Conservation (phyloP, 495 filamentous ascomycete species). For the Penicillium turbatum region DNA sequence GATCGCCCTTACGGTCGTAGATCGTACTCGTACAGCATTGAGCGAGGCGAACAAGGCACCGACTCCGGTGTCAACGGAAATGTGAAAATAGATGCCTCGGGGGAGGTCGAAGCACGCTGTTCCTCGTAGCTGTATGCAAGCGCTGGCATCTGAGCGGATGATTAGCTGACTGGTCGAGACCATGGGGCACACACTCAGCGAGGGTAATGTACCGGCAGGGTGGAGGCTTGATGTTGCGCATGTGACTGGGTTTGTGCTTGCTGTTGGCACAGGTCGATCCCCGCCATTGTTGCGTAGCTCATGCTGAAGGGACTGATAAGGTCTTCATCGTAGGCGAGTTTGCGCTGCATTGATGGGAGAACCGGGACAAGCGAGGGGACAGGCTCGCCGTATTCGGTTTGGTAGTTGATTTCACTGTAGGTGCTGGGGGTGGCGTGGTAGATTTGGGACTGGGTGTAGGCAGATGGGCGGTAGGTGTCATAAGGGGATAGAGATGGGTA, state of each 20-base stretch:
- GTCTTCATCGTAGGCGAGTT: slow-evolving; percentile 56
- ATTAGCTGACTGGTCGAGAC: slow-evolving; percentile 21
- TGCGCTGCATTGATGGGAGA: slow-evolving; percentile 46
- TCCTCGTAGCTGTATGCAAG: slow-evolving; percentile 81
- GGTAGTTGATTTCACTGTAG: slow-evolving; percentile 54
- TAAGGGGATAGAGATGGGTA: slow-evolving; percentile 63
- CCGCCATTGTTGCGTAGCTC: slow-evolving; percentile 69
- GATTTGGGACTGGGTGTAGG: slow-evolving; percentile 57
- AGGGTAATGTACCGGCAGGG: slow-evolving; percentile 42
- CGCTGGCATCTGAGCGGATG: slow-evolving; percentile 66
- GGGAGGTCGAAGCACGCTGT: slow-evolving; percentile 52
- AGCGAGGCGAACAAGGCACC: slow-evolving; percentile 32
- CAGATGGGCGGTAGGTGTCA: slow-evolving; percentile 60
- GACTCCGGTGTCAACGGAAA: slow-evolving; percentile 41
- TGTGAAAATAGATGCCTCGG: slow-evolving; percentile 33
- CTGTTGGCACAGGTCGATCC: slow-evolving; percentile 62
- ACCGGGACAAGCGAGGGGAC: slow-evolving; percentile 61
- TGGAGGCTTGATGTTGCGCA: background rate
- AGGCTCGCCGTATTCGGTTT: slow-evolving; percentile 60
- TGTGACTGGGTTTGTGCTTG: slow-evolving; percentile 26
- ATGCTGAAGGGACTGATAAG: slow-evolving; percentile 69
- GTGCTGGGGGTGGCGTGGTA: slow-evolving; percentile 61
- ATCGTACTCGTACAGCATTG: slow-evolving; percentile 27
- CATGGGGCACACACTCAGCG: slow-evolving; percentile 42
- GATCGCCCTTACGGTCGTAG: slow-evolving; percentile 13